These are phyloP conservation scores for Dalbergia cochinchinensis DNA, from an alignment of 306 rosid genomes.

Conservation along the genomic window DNA sequence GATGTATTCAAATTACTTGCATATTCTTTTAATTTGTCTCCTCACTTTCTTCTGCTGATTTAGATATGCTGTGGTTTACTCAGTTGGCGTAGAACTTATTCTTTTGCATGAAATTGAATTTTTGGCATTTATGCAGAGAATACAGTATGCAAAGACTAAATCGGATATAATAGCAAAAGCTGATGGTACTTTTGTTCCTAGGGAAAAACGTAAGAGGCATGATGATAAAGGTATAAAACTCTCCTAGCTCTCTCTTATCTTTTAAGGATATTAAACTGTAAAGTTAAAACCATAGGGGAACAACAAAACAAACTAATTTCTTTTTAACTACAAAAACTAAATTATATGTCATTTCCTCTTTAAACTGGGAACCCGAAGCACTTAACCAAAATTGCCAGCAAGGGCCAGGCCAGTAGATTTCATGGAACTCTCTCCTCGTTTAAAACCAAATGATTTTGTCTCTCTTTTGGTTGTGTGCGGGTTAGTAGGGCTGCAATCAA, in stretches of 20 bases:
- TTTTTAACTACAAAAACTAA: neutral
- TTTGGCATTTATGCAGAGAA: constrained; percentile 63
- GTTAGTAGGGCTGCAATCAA: constrained; percentile 12
- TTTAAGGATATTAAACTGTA: constrained; percentile 20
- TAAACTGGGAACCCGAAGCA: neutral
- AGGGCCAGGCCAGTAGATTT: neutral
- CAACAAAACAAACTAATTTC: neutral
- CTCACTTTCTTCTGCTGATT: constrained; percentile 20
- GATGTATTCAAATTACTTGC: constrained; percentile 11
- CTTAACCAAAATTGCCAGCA: neutral
- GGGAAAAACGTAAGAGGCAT: constrained; percentile 87
- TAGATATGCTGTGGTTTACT: constrained; percentile 27
- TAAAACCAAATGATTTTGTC: neutral
- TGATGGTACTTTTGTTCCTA: constrained; percentile 88
- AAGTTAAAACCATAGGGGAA: neutral
- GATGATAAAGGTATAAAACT: constrained; percentile 75
- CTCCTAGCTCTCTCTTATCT: constrained; percentile 6
- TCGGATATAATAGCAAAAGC: constrained; percentile 85
- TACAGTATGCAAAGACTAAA: constrained; percentile 91
- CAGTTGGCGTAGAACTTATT: constrained; percentile 11
- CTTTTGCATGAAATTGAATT: constrained; percentile 42
- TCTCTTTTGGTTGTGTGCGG: neutral
- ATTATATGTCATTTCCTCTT: neutral
- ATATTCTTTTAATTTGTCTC: neutral
- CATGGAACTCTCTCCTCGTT: constrained; percentile 19